phyloP scores from a whole-genome alignment of 2,329 filamentous ascomycete species.

The Furcasterigmium sp. region DNA sequence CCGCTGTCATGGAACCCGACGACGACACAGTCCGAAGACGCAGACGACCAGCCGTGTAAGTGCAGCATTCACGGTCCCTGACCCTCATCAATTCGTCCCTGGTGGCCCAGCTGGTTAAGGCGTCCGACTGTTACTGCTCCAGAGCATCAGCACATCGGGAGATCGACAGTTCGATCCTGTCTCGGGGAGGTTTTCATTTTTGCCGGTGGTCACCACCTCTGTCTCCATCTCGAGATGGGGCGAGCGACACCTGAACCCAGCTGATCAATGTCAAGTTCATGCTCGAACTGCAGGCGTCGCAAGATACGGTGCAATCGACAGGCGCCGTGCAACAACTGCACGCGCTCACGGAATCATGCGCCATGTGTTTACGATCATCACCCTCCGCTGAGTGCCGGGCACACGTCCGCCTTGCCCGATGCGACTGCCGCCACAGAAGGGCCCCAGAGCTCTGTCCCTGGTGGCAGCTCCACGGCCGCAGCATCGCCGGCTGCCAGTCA shows the following conservation, averaged over 20 bases:
- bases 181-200: slow-evolving; percentile 3
- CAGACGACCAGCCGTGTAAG: no score
- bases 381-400: background rate
- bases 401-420: background rate
- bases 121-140: slow-evolving; percentile 2
- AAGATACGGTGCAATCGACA: slow-evolving; percentile 38
- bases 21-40: no score
- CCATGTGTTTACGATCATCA: slow-evolving; percentile 25
- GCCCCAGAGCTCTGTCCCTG: slow-evolving; percentile 1
- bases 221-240: no score
- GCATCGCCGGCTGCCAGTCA: slow-evolving; percentile 3
- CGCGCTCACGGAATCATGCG: slow-evolving; percentile 24
- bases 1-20: no score
- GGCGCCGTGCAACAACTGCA: slow-evolving; percentile 34
- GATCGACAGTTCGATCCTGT: slow-evolving; percentile 4
- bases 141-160: slow-evolving; percentile 1
- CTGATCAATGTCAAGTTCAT: no score
- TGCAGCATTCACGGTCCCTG: no score
- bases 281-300: slow-evolving; percentile 33
- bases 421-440: no score
- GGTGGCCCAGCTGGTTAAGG: slow-evolving; percentile 4
- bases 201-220: no score
- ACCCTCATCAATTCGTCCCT: background rate
- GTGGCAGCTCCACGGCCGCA: slow-evolving; percentile 7
- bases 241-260: no score